Conservation (phyloP, 1,139 yeast genomes). For the Candida labiduridarum region DNA sequence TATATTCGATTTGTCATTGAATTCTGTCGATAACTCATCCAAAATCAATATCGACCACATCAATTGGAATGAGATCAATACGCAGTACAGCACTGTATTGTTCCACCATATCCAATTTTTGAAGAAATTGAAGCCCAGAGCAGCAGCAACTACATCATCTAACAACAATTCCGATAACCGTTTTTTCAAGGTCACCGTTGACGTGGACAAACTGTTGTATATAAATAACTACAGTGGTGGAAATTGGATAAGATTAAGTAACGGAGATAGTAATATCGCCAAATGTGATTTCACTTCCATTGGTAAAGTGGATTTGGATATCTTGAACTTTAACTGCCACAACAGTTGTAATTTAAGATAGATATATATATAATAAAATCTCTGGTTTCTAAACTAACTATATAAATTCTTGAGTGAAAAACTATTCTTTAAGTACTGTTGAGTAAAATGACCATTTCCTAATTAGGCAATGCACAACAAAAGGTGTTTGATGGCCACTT, state of each 20-base stretch:
- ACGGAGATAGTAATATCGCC: slow-evolving; percentile 4
- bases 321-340: slow-evolving; percentile 34
- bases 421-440: no score
- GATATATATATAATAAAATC: no score
- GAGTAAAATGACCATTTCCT: no score
- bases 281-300: slow-evolving; percentile 23
- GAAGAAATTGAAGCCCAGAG: slow-evolving; percentile 8
- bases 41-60: slow-evolving; percentile 27
- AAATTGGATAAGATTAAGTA: slow-evolving; percentile 29
- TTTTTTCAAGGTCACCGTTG: slow-evolving; percentile 35
- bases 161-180: slow-evolving; percentile 13
- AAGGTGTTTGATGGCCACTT: no score
- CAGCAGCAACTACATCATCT: no score
- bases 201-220: slow-evolving; percentile 28
- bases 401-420: no score
- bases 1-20: slow-evolving; percentile 9
- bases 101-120: slow-evolving; percentile 36
- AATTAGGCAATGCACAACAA: no score
- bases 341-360: no score
- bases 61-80: slow-evolving; percentile 37
- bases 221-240: slow-evolving; percentile 13
- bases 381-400: no score
- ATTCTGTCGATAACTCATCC: slow-evolving; percentile 10
- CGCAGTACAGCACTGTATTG: slow-evolving; percentile 33
- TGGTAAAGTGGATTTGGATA: slow-evolving; percentile 39